Percentiles rank a stretch among this genome's conserved stretches.
Conservation (phyloP, 805 yeast species). For the Yamadazyma akitaensis region DNA sequence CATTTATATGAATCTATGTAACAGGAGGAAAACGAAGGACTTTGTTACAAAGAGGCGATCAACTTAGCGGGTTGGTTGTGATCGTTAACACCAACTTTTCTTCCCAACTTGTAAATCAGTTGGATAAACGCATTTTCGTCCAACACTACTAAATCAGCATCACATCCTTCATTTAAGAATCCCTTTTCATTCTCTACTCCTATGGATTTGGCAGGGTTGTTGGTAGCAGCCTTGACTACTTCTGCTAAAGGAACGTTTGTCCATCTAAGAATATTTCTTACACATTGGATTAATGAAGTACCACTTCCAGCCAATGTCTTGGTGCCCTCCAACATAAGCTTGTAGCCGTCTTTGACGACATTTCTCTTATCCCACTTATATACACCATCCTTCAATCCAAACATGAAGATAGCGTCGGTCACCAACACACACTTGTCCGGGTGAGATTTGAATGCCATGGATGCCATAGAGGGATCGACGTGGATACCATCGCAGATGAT, state of each 20-base stretch:
- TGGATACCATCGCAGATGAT: constrained; percentile 58
- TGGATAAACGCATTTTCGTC: constrained; percentile 42
- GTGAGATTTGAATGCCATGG: constrained; percentile 47
- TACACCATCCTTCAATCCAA: constrained; percentile 56
- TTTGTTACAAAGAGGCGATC: constrained; percentile 14
- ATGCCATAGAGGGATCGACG: constrained; percentile 52
- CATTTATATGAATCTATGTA: too few relatives aligned
- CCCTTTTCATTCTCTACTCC: constrained; percentile 46
- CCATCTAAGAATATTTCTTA: constrained; percentile 52
- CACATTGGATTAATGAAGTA: constrained; percentile 50
- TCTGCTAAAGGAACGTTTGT: constrained; percentile 44
- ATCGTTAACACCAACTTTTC: constrained; percentile 20
- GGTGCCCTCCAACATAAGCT: constrained; percentile 49
- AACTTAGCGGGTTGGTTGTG: constrained; percentile 17
- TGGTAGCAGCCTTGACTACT: constrained; percentile 56
- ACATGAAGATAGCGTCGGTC: constrained; percentile 57
- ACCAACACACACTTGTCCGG: constrained; percentile 54
- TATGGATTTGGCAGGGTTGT: constrained; percentile 50
- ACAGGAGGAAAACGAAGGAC: too few relatives aligned
- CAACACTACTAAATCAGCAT: constrained; percentile 53
- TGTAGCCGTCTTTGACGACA: constrained; percentile 46
- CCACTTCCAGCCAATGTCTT: constrained; percentile 61
- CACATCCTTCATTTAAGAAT: constrained; percentile 49
- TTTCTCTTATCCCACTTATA: constrained; percentile 50
- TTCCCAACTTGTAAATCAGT: constrained; percentile 51